Evolutionary conservation across 2,329 filamentous ascomycete species (phyloP), one percentile per base, ranked within the genome.

Genomic region (Aureobasidium uvarum): DNA sequence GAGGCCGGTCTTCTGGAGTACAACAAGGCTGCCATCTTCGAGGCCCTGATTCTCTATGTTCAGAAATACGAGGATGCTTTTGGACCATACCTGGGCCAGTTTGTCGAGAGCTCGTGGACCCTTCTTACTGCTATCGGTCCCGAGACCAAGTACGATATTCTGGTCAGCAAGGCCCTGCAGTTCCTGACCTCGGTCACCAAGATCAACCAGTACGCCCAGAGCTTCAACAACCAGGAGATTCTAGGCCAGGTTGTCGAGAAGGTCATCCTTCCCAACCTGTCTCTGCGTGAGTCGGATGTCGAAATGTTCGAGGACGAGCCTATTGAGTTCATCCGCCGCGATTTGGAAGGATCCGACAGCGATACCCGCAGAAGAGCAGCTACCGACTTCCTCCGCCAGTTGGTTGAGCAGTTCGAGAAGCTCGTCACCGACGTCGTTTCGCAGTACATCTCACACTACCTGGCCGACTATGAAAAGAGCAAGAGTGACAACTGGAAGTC

Each of bases 261-360:
- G 79, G 95, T 98, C 66, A 91, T 99, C 65, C 80, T 99, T 69
- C 94, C 95, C 11, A 99, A 99, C 73, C 86, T 99, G 66, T 89
- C 90, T 18, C 81, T 99, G 67, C 87, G 96, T 70, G 95, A 97
- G 73, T 95, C 93, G 0, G 96, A 99, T 70, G 85, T 96, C 64
- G 95, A 99, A 76, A 84, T 96, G 70, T 98, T 99, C 71, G 95
- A 99, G 75, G 96, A 99, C 74, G 96, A 99, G 80, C 95, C 95
- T 0, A 99, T 99, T 70, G 95, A 99, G 77, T 99, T 96, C 75
- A 99, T 99, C 73, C 86, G 95, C 68, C 86, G 92, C 72, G 95
- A 99, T 77, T 82, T 99, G 55, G 95, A 99, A 76, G 95, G 95
- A 7, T 97, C 95, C 1, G 95, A 99, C 77, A 96, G 90, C 64